A percentile compares a stretch with the other conserved stretches of the same genome.
Conservation (phyloP, 306 rosid species). For the Quercus dentata region DNA sequence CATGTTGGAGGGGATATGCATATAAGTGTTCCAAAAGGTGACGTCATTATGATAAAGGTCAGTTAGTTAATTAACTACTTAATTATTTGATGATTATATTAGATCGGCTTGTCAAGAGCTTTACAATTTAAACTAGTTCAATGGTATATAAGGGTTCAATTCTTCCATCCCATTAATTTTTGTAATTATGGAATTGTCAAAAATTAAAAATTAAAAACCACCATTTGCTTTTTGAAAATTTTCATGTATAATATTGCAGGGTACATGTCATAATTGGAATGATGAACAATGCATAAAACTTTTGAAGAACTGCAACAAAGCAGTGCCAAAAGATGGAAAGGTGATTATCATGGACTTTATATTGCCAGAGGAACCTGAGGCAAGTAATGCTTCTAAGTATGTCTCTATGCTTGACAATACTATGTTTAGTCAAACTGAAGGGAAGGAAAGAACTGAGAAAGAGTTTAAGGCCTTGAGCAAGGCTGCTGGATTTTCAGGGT, state of each 20-base stretch:
- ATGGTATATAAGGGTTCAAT: no score
- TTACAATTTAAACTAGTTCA: no score
- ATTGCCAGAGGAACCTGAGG: neutral
- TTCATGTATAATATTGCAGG: neutral
- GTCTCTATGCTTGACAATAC: neutral
- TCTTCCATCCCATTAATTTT: no score
- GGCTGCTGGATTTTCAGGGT: neutral
- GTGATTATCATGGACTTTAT: neutral
- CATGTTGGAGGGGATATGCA: conserved; percentile 37
- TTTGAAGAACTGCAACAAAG: neutral
- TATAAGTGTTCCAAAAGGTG: conserved; percentile 29
- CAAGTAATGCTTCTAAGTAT: neutral
- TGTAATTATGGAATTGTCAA: no score
- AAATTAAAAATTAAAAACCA: no score
- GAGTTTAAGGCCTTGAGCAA: neutral
- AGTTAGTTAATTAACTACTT: neutral
- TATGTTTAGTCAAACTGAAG: neutral
- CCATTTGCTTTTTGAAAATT: no score
- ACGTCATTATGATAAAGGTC: conserved; percentile 36
- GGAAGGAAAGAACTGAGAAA: conserved; percentile 7
- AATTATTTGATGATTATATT: neutral
- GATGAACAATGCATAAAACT: neutral
- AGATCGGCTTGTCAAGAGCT: neutral
- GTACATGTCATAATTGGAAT: conserved; percentile 14
- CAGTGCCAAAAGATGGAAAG: neutral